Evolutionary conservation across 1,284 basidiomycete species (phyloP).

Genomic region (Singerocomus rubriflavus): DNA sequence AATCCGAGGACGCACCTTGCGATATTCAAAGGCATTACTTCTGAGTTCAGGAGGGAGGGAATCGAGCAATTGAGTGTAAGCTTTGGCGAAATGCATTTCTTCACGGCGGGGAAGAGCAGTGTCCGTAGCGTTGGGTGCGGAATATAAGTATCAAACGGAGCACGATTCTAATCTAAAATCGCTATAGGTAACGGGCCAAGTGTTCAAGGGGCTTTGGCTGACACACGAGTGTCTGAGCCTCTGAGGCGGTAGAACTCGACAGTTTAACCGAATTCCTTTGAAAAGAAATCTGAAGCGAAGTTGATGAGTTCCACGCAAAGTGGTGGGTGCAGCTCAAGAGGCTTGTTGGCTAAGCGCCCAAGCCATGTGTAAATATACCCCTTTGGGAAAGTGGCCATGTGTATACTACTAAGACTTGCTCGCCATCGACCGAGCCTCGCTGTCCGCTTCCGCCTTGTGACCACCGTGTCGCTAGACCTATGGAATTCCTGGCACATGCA

Average conservation of each 20-base stretch:
- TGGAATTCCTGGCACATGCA: slow-evolving; percentile 6
- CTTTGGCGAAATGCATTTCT: slow-evolving; percentile 81
- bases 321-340: no score
- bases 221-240: no score
- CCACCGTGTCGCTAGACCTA: slow-evolving; percentile 13
- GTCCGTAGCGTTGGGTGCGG: neutral
- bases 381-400: slow-evolving; percentile 17
- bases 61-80: slow-evolving; percentile 66
- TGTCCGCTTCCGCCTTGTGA: neutral
- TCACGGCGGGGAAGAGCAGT: neutral
- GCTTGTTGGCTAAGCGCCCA: no score
- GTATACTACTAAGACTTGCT: neutral
- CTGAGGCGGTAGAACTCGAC: no score
- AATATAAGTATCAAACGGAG: neutral
- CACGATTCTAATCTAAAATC: no score
- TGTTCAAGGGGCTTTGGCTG: no score
- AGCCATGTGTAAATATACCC: slow-evolving; percentile 10
- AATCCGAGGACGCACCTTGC: slow-evolving; percentile 50
- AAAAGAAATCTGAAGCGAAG: no score
- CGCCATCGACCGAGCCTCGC: no score
- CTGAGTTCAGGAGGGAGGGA: slow-evolving; percentile 75
- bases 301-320: no score
- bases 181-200: no score
- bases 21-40: slow-evolving; percentile 82
- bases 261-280: no score